Evolutionary conservation across 2,329 filamentous ascomycete species (phyloP).

Genomic region (Canariomyces notabilis): DNA sequence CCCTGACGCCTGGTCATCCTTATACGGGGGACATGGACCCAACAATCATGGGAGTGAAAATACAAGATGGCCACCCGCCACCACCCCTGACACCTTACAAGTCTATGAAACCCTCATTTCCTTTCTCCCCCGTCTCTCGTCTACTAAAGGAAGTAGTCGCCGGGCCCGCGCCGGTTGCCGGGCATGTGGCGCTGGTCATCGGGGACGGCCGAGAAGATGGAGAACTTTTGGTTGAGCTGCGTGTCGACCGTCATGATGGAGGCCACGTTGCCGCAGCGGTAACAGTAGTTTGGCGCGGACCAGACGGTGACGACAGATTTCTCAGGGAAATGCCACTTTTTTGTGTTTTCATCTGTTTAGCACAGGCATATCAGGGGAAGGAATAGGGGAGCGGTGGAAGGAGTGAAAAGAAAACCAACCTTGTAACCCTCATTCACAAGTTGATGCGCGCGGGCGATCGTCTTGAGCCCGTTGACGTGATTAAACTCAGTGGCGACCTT

Average conservation of each 20-base stretch:
- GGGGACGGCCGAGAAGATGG: slow-evolving; percentile 84
- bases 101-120: background rate
- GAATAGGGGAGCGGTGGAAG: no score
- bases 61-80: no score
- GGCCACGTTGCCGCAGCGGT: slow-evolving; percentile 91
- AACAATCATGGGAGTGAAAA: no score
- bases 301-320: slow-evolving; percentile 97
- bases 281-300: slow-evolving; percentile 95
- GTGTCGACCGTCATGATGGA: slow-evolving; percentile 91
- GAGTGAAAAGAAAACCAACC: slow-evolving; percentile 43
- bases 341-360: no score
- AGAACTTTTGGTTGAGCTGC: slow-evolving; percentile 84
- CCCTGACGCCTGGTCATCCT: no score
- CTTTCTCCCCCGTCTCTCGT: no score
- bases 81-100: no score
- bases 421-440: slow-evolving; percentile 98
- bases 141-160: slow-evolving; percentile 64
- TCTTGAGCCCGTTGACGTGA: slow-evolving; percentile 90
- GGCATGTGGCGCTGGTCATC: slow-evolving; percentile 79
- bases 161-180: slow-evolving; percentile 60
- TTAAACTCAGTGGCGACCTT: slow-evolving; percentile 98
- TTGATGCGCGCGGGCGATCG: slow-evolving; percentile 96
- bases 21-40: no score
- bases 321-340: slow-evolving; percentile 83
- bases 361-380: no score